These are phyloP conservation scores for Botryotinia calthae DNA, from an alignment of 2,329 filamentous ascomycete species.

Conservation along the genomic window DNA sequence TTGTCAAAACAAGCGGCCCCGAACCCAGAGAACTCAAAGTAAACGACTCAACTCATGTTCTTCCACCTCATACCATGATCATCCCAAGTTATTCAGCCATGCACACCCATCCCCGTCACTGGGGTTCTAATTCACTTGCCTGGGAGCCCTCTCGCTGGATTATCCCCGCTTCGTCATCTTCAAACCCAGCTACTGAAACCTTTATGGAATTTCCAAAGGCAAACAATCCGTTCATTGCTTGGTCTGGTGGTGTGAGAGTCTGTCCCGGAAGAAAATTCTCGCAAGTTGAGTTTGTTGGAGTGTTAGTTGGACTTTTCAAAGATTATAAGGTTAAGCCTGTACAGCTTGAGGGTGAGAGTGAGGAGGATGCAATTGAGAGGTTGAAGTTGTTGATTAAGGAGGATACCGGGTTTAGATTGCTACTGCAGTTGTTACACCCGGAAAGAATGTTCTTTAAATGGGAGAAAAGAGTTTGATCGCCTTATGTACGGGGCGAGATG, in stretches of 20 bases:
- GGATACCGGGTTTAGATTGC: background rate
- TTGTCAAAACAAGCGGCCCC: background rate
- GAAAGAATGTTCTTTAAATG: background rate
- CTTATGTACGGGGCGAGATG: background rate
- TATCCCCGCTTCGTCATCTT: background rate
- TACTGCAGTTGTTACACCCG: background rate
- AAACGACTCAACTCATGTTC: background rate
- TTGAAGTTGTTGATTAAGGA: background rate
- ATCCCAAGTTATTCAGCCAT: slow-evolving; percentile 15
- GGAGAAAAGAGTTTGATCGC: background rate
- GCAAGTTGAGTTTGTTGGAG: slow-evolving; percentile 7
- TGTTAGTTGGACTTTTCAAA: background rate
- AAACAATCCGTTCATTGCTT: background rate
- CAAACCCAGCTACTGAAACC: background rate
- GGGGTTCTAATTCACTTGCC: slow-evolving; percentile 5
- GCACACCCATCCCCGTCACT: slow-evolving; percentile 9
- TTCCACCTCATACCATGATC: slow-evolving; percentile 1
- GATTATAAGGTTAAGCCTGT: slow-evolving; percentile 5
- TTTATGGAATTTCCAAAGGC: slow-evolving; percentile 1
- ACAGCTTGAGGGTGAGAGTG: background rate
- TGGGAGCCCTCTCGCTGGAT: slow-evolving; percentile 15
- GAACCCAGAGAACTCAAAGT: background rate
- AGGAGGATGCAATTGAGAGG: background rate
- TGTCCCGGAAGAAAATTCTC: background rate
- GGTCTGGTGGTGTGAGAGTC: background rate